These are phyloP conservation scores for Elsinoe australis DNA, from an alignment of 2,329 filamentous ascomycete genomes.

Conservation along the genomic window DNA sequence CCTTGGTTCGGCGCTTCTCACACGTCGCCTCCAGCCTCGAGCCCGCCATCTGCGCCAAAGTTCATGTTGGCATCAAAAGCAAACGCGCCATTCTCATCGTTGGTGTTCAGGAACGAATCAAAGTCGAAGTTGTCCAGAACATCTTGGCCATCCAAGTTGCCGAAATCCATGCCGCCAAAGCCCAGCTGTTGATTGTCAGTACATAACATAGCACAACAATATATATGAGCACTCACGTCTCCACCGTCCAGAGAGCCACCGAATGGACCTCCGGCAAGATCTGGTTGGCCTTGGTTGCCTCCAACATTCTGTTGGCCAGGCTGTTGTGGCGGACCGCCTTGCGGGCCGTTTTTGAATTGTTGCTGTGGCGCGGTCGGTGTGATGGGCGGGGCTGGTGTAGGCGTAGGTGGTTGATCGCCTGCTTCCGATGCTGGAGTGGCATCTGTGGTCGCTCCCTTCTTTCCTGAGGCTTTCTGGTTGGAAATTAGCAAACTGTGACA, in stretches of 20 bases:
- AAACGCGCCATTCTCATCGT: slow-evolving; percentile 38
- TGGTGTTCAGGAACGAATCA: slow-evolving; percentile 57
- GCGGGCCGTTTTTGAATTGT: slow-evolving; percentile 33
- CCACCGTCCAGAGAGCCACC: slow-evolving; percentile 30
- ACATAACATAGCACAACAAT: not conserved
- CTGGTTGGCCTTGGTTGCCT: slow-evolving; percentile 21
- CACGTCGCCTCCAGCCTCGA: slow-evolving; percentile 22
- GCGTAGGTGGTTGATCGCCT: slow-evolving; percentile 39
- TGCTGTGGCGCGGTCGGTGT: slow-evolving; percentile 37
- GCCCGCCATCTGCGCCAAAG: slow-evolving; percentile 29
- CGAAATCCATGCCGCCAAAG: slow-evolving; percentile 36
- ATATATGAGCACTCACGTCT: slow-evolving; percentile 29
- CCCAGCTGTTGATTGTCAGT: slow-evolving; percentile 26
- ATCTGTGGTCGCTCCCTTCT: slow-evolving; percentile 34
- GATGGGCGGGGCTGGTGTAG: slow-evolving; percentile 43
- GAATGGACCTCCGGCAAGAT: slow-evolving; percentile 36
- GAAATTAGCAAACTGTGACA: slow-evolving; percentile 20
- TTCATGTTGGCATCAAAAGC: slow-evolving; percentile 32
- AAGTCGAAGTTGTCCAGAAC: slow-evolving; percentile 62
- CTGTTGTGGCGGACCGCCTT: slow-evolving; percentile 27
- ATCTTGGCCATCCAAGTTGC: slow-evolving; percentile 50
- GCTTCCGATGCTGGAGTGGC: slow-evolving; percentile 37
- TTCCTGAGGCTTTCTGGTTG: slow-evolving; percentile 25
- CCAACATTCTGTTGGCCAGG: slow-evolving; percentile 24
- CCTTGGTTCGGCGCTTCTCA: no score